Evolutionary conservation across 306 rosid genomes (phyloP), one percentile per base, ranked within the genome.

Genomic region (Fragaria ananassa): DNA sequence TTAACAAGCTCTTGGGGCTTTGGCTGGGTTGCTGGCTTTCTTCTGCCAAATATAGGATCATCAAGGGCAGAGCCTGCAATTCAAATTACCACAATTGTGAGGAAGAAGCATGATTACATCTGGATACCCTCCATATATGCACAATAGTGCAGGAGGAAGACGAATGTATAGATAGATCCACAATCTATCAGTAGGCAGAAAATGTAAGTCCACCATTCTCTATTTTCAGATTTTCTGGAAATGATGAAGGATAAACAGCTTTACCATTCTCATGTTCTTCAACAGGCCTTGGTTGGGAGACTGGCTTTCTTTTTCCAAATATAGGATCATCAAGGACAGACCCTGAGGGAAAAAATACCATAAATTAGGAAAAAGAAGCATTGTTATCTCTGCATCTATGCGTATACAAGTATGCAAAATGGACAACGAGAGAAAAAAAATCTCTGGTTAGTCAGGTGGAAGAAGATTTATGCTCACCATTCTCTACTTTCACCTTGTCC

Each of bases 31-130:
- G 77, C 35, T 77, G 81, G 87, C 80, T 80, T 87, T 82, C 70
- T 82, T 77, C 81, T 81, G 51, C 85, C 88, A 49, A 85, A 80
- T 44, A 74, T 72, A 61, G 92, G 84, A 86, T 85, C 44, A 74
- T 79, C 85, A 72, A 82, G 80, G 64, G 72, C 15, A 15, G 86
- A 81, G 37, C 90, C 98, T 91, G 86, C 82, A 86, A 71, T 75
- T 53, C 53, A 54, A 75, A 84, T 64, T 35, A 77, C 63, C 53
- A 8, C 50, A 74, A 19, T 62, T 77, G 31, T n/a, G 23, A 71
- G 44, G 84, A 78, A 83, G 74, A 62, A 78, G 53, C n/a, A 71
- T 54, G 35, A 64, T 42, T 21, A 53, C 29, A 75, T 61, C 21
- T 35, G 44, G 12, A 64, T 35, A 17, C 68, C 69, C 19, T 35